phyloP scores from a whole-genome alignment of 1,284 basidiomycete species.

The Apiotrichum gamsii region DNA sequence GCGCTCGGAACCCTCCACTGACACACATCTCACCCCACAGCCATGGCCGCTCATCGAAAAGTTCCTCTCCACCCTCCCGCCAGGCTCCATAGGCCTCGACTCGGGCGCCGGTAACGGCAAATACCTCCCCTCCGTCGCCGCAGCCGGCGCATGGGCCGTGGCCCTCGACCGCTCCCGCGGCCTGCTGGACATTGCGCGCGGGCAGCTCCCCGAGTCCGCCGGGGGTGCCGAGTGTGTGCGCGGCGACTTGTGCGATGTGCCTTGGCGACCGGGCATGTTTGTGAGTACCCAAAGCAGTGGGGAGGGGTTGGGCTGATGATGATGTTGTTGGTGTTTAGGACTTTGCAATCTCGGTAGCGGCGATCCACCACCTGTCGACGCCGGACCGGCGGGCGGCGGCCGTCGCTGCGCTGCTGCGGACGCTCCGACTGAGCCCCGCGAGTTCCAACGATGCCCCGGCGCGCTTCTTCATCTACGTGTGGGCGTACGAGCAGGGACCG shows the following conservation, averaged over 20 bases:
- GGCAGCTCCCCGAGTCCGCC: constrained; percentile 48
- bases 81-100: constrained; percentile 81
- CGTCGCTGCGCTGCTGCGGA: constrained; percentile 62
- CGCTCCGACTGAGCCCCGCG: constrained; percentile 53
- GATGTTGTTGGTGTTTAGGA: too few relatives aligned
- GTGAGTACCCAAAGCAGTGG: constrained; percentile 51
- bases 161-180: constrained; percentile 76
- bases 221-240: constrained; percentile 35
- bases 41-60: constrained; percentile 89
- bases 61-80: constrained; percentile 69
- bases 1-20: constrained; percentile 2
- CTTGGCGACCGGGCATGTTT: constrained; percentile 68
- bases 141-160: constrained; percentile 54
- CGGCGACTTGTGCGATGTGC: constrained; percentile 59
- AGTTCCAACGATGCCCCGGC: constrained; percentile 56
- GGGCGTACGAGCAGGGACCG: constrained; percentile 91
- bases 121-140: constrained; percentile 63
- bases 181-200: constrained; percentile 66
- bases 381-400: constrained; percentile 62
- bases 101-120: constrained; percentile 97
- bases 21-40: constrained; percentile 46
- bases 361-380: constrained; percentile 87
- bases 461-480: constrained; percentile 90
- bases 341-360: constrained; percentile 90
- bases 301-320: not conserved